Base-by-base conservation (phyloP, 192 early-diverging fungal species). In the Anaeromyces robustus region DNA sequence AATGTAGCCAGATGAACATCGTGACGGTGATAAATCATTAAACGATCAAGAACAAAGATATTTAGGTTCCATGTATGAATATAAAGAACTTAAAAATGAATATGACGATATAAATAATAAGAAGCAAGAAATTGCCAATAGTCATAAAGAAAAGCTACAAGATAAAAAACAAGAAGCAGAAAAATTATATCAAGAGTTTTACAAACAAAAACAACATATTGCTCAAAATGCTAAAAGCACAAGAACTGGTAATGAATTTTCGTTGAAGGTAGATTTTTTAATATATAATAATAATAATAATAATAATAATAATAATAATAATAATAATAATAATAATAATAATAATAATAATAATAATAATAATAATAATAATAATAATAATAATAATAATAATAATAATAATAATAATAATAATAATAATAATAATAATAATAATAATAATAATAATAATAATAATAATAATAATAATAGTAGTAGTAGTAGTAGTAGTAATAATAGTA, bases 21-120 rank as follows among this genome's bases (percentile, higher is more conserved):
- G 85, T 41, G 90, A 90, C 30, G 82, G 82, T 29, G 87, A 88
- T 77, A 90, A 91, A 82, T 82, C 85, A 77, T 82, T 83, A 0
- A 78, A 86, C 28, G 90, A 90, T 80, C 87, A 90, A 37, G 84
- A 85, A 80, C 86, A 88, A 78, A 86, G 89, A 78, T 90, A 90
- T 81, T 79, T 82, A 17, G 83, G 83, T 77, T 84, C 83, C 30
- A 84, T 91, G 80, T 39, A 85, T 22, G 77, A 87, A 22, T 82
- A 90, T 7, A 39, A 77, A 18, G 78, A 82, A 78, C 83, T 89
- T 3, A 82, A 83, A 28, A 79, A 80, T 19, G 86, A 87, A 78
- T 84, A 82, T 59, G 84, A 84, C 19, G 77, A 82, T 13, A 81
- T 87, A 30, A 85, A 87, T 34, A 30, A 31, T 14, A 86, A 81